Evolutionary conservation across 129 eudicot genomes (phyloP).

Genomic region (Tanacetum coccineum): DNA sequence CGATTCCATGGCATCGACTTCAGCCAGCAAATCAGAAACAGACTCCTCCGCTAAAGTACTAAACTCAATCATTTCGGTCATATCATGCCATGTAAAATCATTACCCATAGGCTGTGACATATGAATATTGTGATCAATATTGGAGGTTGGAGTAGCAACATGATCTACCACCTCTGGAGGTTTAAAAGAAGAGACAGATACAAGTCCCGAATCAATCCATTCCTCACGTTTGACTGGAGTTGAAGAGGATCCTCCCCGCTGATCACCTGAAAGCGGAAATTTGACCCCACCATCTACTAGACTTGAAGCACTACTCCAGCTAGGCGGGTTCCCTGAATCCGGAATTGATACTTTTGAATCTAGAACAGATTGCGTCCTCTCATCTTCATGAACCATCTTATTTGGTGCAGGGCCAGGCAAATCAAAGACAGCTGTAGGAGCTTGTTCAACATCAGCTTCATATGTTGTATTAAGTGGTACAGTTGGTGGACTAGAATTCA

Average conservation of each 20-base stretch:
- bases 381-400: constrained; percentile 15
- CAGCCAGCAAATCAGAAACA: constrained; percentile 87
- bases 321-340: constrained; percentile 44
- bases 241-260: constrained; percentile 56
- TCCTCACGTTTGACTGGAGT: constrained; percentile 46
- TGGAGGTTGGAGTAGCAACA: constrained; percentile 40
- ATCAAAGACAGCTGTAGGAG: constrained; percentile 29
- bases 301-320: constrained; percentile 63
- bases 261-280: constrained; percentile 47
- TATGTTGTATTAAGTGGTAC: constrained; percentile 11
- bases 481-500: constrained; percentile 32
- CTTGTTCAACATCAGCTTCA: constrained; percentile 17
- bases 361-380: constrained; percentile 29
- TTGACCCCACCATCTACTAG: constrained; percentile 43
- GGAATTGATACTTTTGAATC: constrained; percentile 32
- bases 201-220: constrained; percentile 48
- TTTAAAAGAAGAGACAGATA: constrained; percentile 28
- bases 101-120: constrained; percentile 30
- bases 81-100: constrained; percentile 51
- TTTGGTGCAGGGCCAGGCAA: constrained; percentile 54
- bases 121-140: constrained; percentile 33
- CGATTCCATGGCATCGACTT: constrained; percentile 98
- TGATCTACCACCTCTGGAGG: constrained; percentile 42
- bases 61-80: constrained; percentile 66
- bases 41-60: constrained; percentile 91